Conservation (phyloP, 371 early-diverging fungal genomes). For the Syncephalastrum racemosum region DNA sequence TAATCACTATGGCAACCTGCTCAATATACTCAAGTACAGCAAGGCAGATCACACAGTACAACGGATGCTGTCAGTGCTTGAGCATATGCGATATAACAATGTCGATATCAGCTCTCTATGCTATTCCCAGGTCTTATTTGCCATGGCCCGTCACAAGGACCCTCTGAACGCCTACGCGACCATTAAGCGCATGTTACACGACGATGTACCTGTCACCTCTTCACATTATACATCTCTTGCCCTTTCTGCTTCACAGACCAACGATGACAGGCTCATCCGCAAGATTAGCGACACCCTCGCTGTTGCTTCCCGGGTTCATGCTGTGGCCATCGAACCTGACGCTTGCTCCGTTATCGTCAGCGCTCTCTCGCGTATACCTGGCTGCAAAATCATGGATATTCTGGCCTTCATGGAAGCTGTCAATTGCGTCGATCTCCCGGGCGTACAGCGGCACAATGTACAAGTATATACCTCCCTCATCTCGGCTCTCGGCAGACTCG, state of each 20-base stretch:
- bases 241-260: neutral
- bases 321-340: neutral
- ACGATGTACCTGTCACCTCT: slow-evolving; percentile 10
- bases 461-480: slow-evolving; percentile 48
- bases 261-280: too few species aligned
- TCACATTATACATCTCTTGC: slow-evolving; percentile 38
- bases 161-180: slow-evolving; percentile 22
- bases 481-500: slow-evolving; percentile 31
- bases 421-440: slow-evolving; percentile 3
- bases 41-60: slow-evolving; percentile 8
- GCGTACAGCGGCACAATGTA: slow-evolving; percentile 23
- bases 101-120: slow-evolving; percentile 14
- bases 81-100: slow-evolving; percentile 22
- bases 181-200: slow-evolving; percentile 17
- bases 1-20: slow-evolving; percentile 39
- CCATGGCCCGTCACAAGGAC: slow-evolving; percentile 29
- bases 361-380: slow-evolving; percentile 18
- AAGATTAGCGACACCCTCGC: too few species aligned
- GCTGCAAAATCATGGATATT: slow-evolving; percentile 9
- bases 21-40: slow-evolving; percentile 37
- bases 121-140: slow-evolving; percentile 36
- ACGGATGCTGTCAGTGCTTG: slow-evolving; percentile 26
- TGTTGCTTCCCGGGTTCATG: too few species aligned
- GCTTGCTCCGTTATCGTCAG: slow-evolving; percentile 32
- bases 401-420: slow-evolving; percentile 31